Evolutionary conservation across 495 filamentous ascomycete genomes (phyloP), one percentile per base, ranked within the genome.

Genomic region (Penicillium soppii): DNA sequence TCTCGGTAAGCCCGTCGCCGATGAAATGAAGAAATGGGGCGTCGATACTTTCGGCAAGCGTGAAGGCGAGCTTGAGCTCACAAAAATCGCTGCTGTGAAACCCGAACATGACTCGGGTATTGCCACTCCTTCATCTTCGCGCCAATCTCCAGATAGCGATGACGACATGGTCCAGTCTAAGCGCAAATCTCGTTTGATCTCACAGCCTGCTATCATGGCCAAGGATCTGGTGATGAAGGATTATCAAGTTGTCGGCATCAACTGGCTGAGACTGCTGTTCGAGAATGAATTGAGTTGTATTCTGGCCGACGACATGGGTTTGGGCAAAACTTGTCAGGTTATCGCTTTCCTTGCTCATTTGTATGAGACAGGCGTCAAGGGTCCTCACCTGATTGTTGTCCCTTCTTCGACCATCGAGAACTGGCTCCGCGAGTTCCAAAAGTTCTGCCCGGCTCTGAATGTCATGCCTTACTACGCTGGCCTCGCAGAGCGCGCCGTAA

Each of bases 301-400:
- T 53, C 74, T 98, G 13, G 95, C 94, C 0, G 94, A 98, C 64
- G 94, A 98, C 56, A 98, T 98, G 94, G 94, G 94, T 36, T 78
- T 97, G 7, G 94, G 94, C 9, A 98, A 98, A 74, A 98, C 94
- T 0, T 96, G 91, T 57, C 92, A 97, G 61, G 91, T 98, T 46
- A 96, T 98, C 56, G 82, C 91, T 0, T 92, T 97, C 64, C 78
- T 98, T 19, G 85, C 91, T 4, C 87, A 96, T 55, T 73, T 98
- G 6, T 81, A 84, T 12, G 82, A 90, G 56, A 82, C 73, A 20
- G 78, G 76, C 1, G 70, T 83, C 12, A 80, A 78, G 40, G 91
- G 91, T 44, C 89, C 91, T 25, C 92, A 95, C 63, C 70, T 98
- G 30, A 75, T 98, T 26, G 82, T 98, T 16, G 95, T 97, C 0